These are phyloP conservation scores for Aureobasidium sp. DNA, from an alignment of 2,329 filamentous ascomycete genomes.

Conservation along the genomic window DNA sequence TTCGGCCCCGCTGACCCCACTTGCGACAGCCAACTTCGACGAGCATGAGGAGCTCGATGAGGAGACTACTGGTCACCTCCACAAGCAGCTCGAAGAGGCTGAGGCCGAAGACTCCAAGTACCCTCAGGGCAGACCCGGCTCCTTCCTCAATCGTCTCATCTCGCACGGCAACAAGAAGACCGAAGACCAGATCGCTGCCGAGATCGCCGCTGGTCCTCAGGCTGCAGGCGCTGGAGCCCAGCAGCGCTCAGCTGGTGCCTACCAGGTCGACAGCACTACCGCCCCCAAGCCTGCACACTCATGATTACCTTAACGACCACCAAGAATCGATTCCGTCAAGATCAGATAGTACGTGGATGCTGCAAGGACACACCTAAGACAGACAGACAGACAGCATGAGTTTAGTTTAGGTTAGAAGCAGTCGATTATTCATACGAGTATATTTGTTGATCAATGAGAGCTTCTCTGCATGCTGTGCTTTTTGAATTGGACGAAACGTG, in stretches of 20 bases:
- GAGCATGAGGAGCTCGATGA: constrained; percentile 28
- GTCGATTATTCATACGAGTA: neutral
- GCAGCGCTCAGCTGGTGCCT: neutral
- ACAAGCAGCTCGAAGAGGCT: constrained; percentile 27
- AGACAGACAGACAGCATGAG: neutral
- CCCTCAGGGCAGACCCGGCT: constrained; percentile 25
- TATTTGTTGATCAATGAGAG: neutral
- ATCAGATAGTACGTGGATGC: neutral
- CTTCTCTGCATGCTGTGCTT: neutral
- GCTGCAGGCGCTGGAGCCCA: neutral
- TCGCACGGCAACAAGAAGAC: constrained; percentile 33
- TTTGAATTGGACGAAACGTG: neutral
- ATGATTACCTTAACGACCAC: constrained; percentile 3
- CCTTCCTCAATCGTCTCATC: constrained; percentile 30
- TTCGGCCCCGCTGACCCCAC: constrained; percentile 1
- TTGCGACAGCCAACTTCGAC: constrained; percentile 16
- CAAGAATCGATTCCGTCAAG: neutral
- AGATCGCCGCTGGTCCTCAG: constrained; percentile 3
- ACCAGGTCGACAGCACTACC: neutral
- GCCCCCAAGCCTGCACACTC: constrained; percentile 7
- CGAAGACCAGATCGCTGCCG: constrained; percentile 24
- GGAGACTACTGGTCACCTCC: constrained; percentile 28
- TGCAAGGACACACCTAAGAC: constrained; percentile 1
- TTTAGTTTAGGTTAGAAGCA: neutral
- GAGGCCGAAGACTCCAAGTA: constrained; percentile 21